These are phyloP conservation scores for Erodium moschatum DNA, from an alignment of 441 rosid genomes.

Conservation along the genomic window DNA sequence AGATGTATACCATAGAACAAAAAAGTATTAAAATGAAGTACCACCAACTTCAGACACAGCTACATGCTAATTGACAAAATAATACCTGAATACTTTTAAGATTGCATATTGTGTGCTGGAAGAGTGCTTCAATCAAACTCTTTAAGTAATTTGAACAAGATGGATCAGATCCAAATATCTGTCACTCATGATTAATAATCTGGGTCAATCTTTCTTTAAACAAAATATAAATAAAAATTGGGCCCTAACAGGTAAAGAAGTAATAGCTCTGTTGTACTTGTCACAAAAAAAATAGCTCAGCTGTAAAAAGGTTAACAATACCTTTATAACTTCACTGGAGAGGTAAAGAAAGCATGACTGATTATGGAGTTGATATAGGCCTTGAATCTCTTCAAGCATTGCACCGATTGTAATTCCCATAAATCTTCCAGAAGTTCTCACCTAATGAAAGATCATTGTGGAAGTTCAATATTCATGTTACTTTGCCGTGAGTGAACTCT, in stretches of 20 bases:
- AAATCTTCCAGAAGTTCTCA: constrained; percentile 91
- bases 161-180: constrained; percentile 97
- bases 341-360: constrained; percentile 97
- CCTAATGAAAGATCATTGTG: constrained; percentile 34
- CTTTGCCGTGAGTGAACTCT: background rate
- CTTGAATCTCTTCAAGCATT: constrained; percentile 89
- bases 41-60: background rate
- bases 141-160: constrained; percentile 76
- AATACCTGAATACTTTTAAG: constrained; percentile 77
- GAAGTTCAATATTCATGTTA: background rate
- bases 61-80: constrained; percentile 13
- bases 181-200: constrained; percentile 24
- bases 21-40: constrained; percentile 10
- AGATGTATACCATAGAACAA: constrained; percentile 7
- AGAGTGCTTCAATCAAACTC: constrained; percentile 83
- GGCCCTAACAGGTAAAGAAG: background rate
- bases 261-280: background rate
- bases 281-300: background rate
- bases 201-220: constrained; percentile 14
- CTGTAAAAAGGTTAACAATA: constrained; percentile 18
- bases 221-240: no score
- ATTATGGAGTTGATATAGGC: constrained; percentile 82
- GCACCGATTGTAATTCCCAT: constrained; percentile 90
- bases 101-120: constrained; percentile 70
- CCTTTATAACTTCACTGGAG: constrained; percentile 63